Base-by-base conservation (phyloP, 441 rosid genomes). In the Gossypium aridum region DNA sequence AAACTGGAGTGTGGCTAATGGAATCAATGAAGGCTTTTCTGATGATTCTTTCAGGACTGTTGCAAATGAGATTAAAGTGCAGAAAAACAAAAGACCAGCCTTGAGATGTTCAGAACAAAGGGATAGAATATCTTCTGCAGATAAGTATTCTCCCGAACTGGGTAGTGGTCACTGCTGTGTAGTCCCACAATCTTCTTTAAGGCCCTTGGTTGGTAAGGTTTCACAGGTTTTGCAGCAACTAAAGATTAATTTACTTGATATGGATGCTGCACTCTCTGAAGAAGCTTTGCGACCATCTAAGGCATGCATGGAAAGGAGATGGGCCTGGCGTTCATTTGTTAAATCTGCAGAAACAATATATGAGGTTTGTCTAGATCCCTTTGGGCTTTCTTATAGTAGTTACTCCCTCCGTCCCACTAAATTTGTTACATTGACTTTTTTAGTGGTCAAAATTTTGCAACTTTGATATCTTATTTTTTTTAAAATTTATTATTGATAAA, bases 191-290 rank as follows among this genome's bases (percentile, higher is more conserved):
- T 87, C 97, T 73, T 89, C 99, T 47, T 76, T 91, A 79, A 90
- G 85, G 87, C 92, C 91, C 69, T 77, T 96, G 71, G 78, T 71
- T 28, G 97, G 95, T 72, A 90, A 88, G 76, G 79, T 80, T 76
- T 84, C 84, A 66, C 83, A 66, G 59, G 84, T 90, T 74, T 74
- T 80, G 67, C 86, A 86, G 81, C 80, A 72, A 79, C 90, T 96
- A 49, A 94, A 91, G 89, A 86, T 85, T 77, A 85, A 81, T 86
- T 85, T 96, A 83, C 96, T 96, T 74, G 99, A 96, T 84, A 94
- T 96, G 89, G 98, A 92, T 77, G 96, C 93, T 78, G 96, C 93
- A 51, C 87, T 96, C 70, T 83, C 91, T 82, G 92, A 87, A 82
- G 94, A 87, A 80, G 87, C 92, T 79, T 70, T 96, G 79, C 88